These are phyloP conservation scores for Eucalyptus rudis DNA, from an alignment of 345 rosid species.

Conservation along the genomic window DNA sequence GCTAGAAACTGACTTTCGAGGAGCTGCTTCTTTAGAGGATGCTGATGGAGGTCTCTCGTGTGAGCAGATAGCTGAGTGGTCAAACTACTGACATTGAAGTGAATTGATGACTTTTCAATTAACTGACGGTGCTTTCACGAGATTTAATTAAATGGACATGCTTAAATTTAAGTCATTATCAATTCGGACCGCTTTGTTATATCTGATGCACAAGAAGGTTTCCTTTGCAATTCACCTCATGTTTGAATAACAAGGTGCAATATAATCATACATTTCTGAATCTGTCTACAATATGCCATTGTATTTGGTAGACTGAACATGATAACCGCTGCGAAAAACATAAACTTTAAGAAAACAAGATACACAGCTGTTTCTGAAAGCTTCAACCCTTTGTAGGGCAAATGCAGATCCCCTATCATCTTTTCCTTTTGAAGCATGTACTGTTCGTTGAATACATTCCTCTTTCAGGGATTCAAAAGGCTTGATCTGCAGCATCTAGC, in stretches of 20 bases:
- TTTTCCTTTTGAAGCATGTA: neutral
- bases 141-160: neutral
- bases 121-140: neutral
- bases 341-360: neutral
- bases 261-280: neutral
- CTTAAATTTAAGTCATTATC: neutral
- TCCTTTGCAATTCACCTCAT: neutral
- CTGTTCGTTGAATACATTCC: neutral
- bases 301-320: neutral
- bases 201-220: neutral
- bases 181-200: neutral
- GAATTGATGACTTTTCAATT: neutral
- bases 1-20: neutral
- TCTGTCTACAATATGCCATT: neutral
- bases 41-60: neutral
- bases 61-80: neutral
- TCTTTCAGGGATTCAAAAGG: neutral
- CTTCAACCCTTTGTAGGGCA: neutral
- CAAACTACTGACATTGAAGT: neutral
- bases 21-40: neutral
- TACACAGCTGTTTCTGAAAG: neutral
- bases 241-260: neutral
- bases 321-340: neutral
- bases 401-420: neutral
- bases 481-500: neutral